Evolutionary conservation across 352 stramenopile species (phyloP).

Genomic region (Aphanomyces astaci): DNA sequence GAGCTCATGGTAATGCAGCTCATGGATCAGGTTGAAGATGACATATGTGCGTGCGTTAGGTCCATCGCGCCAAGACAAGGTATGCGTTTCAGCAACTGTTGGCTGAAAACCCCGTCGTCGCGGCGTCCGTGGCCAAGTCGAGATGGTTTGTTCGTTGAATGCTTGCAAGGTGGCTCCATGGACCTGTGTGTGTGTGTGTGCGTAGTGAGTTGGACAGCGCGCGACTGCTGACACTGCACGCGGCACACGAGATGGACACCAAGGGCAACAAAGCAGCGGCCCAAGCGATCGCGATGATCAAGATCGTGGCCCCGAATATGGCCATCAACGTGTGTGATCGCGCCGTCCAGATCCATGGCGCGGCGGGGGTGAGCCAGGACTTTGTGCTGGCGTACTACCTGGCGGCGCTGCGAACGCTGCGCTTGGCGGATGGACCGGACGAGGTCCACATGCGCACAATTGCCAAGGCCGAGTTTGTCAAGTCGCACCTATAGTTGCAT

Average conservation of each 20-base stretch:
- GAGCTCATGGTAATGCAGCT: slow-evolving; percentile 53
- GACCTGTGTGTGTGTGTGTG: not conserved
- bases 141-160: slow-evolving; percentile 29
- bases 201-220: slow-evolving; percentile 66
- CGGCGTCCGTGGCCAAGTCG: slow-evolving; percentile 77
- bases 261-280: slow-evolving; percentile 79
- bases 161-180: not conserved
- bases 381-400: slow-evolving; percentile 90
- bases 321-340: slow-evolving; percentile 84
- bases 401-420: slow-evolving; percentile 84
- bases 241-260: slow-evolving; percentile 84
- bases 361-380: slow-evolving; percentile 86
- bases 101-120: slow-evolving; percentile 38
- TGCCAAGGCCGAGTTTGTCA: slow-evolving; percentile 86
- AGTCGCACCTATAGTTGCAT: slow-evolving; percentile 13
- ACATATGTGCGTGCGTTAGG: not conserved
- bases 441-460: slow-evolving; percentile 95
- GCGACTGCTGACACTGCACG: slow-evolving; percentile 80
- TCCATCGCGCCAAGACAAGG: slow-evolving; percentile 32
- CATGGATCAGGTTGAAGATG: not conserved
- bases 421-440: slow-evolving; percentile 95
- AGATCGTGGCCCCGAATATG: slow-evolving; percentile 91
- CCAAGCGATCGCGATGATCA: slow-evolving; percentile 94
- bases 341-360: slow-evolving; percentile 81
- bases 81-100: slow-evolving; percentile 26